Evolutionary conservation across 2,329 filamentous ascomycete genomes (phyloP), one percentile per base, ranked within the genome.

Genomic region (Alternaria metachromatica): DNA sequence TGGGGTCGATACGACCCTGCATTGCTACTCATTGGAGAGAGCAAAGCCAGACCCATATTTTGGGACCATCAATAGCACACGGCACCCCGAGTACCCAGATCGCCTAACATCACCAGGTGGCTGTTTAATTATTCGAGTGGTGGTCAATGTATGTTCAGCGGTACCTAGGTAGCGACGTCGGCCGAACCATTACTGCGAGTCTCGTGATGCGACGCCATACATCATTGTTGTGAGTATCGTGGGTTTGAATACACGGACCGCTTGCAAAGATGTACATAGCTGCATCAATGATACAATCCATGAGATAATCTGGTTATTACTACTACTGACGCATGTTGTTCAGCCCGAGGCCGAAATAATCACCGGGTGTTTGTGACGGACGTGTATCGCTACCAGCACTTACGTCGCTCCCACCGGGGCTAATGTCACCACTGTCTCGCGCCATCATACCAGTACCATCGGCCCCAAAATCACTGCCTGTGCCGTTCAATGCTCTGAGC

Each of bases 341-440:
- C 54, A 68, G 49, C 10, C 71, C 72, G 25, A 72, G 62, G 23
- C 68, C 72, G 53, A 74, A 74, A 28, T 74, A 73, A 54, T 74
- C 72, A 7, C 60, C 60, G 25, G 66, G 45, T 45, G 55, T 48
- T 48, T 65, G 62, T 53, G 49, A 41, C 21, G 37, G 58, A 30
- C 55, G 57, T 48, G 57, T 56, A 28, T 55, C 61, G 55, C 63
- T 67, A 15, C 67, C 67, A 33, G 59, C 64, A 56, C 71, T 66
- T 45, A 60, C 46, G 18, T 51, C 51, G 20, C 67, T 65, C 44
- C 30, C 66, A 15, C 67, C 66, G 10, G 70, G 65, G 58, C 72
- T 72, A 13, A 62, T 50, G 46, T 65, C 67, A 37, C 61, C 66
- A 53, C 64, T 72, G 20, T 66, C 71, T 51, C 61, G 62, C 13